Evolutionary conservation across 2,329 filamentous ascomycete species (phyloP).

Genomic region (Aspergillus sp.): DNA sequence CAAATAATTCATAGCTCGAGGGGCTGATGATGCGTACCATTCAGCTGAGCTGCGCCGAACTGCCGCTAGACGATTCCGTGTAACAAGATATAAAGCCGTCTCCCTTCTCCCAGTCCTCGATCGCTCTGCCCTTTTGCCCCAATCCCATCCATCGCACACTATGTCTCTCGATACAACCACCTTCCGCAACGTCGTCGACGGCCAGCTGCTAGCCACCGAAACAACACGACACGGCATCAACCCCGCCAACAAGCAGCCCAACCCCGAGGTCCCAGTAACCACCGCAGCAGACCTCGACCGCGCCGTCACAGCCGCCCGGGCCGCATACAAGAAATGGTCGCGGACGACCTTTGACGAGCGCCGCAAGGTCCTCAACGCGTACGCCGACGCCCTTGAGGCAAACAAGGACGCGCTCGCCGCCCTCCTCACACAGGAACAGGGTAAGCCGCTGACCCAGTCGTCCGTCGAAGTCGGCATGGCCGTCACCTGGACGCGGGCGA

Average conservation of each 20-base stretch:
- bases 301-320: conserved; percentile 54
- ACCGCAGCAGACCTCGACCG: conserved; percentile 55
- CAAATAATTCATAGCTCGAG: neutral
- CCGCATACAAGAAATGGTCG: conserved; percentile 55
- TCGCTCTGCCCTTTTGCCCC: neutral
- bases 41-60: neutral
- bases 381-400: conserved; percentile 40
- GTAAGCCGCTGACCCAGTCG: conserved; percentile 42
- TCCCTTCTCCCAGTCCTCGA: neutral
- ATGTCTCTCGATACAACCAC: conserved; percentile 32
- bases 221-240: conserved; percentile 56
- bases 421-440: conserved; percentile 49
- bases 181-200: conserved; percentile 59
- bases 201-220: conserved; percentile 50
- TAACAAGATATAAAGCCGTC: neutral
- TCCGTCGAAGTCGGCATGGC: conserved; percentile 32
- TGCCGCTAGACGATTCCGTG: neutral
- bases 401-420: conserved; percentile 42
- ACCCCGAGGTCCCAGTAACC: conserved; percentile 56
- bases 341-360: conserved; percentile 40
- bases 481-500: conserved; percentile 27
- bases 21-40: neutral
- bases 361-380: conserved; percentile 36
- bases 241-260: conserved; percentile 55
- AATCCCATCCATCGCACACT: conserved; percentile 7